Evolutionary conservation across 202 grass and related monocot species (phyloP), one percentile per base, ranked within the genome.

Genomic region (Saccharum hybrid): DNA sequence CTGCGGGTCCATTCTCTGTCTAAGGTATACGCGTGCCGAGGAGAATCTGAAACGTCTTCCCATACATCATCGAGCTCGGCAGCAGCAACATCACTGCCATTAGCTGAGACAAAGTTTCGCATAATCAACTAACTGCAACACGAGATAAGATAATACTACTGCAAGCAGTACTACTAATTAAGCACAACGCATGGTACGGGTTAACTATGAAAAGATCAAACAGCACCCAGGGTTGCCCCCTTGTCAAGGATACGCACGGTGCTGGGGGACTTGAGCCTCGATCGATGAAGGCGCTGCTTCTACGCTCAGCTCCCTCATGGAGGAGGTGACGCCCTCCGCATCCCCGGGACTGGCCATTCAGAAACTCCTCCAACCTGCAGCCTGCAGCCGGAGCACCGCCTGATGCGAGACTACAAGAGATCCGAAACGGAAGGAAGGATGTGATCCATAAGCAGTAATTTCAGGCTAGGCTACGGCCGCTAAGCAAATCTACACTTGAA

Each of bases 1-100:
- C 96, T 90, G 78, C 75, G 80, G 43, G 28, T 60, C 89, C 91
- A 91, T 73, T 98, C 93, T 83, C 87, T 86, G 45, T 85, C 87
- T 38, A 98, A 85, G 28, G 61, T 71, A 8, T 71, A 82, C 56
- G 6, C 59, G 46, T 64, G 64, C 16, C 68, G 73, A 18, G 59
- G 72, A 68, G 79, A 81, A 68, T 89, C 90, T 60, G 83, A 86
- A 76, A 31, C 90, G 73, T 85, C 87, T 80, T 79, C 85, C 87
- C 87, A 93, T 68, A 80, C 22, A 38, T 84, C 88, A 43, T 87
- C 81, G 1, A 72, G 28, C 1, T 82, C 45, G 3, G 2, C 61
- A 26, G 8, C 26, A 23, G 7, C 77, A 79, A 5, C 72, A 78
- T 11, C 78, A 59, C 6, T 19, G 1, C 31, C 61, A 8, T 84